phyloP scores from a whole-genome alignment of 352 stramenopile species.

The Elongisporangium senticosum region DNA sequence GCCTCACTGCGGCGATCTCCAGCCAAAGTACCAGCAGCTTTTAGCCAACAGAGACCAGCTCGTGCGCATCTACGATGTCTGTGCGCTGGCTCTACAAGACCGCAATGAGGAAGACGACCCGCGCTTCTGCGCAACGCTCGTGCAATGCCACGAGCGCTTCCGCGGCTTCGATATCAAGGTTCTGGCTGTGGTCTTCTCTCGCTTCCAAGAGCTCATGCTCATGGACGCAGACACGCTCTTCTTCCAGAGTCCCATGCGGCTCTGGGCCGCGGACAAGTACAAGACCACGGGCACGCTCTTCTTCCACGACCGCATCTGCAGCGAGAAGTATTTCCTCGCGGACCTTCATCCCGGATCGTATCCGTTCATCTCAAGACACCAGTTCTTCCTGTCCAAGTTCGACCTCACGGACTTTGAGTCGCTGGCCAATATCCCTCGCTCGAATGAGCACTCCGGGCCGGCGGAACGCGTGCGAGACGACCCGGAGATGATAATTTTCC shows the following conservation, averaged over 20 bases:
- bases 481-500: neutral
- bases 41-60: slow-evolving; percentile 28
- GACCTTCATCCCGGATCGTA: slow-evolving; percentile 16
- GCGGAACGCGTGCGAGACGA: neutral
- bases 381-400: slow-evolving; percentile 4
- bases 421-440: slow-evolving; percentile 1
- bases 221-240: slow-evolving; percentile 69
- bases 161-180: slow-evolving; percentile 65
- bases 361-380: slow-evolving; percentile 21
- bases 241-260: slow-evolving; percentile 44
- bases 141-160: slow-evolving; percentile 39
- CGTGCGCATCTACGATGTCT: slow-evolving; percentile 65
- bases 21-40: slow-evolving; percentile 21
- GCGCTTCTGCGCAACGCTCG: slow-evolving; percentile 40
- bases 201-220: slow-evolving; percentile 68
- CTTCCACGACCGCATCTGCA: slow-evolving; percentile 54
- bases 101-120: slow-evolving; percentile 6
- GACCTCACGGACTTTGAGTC: slow-evolving; percentile 1
- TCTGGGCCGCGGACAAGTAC: slow-evolving; percentile 55
- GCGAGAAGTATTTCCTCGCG: slow-evolving; percentile 22
- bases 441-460: slow-evolving; percentile 1
- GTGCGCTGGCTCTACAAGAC: slow-evolving; percentile 22
- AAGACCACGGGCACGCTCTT: slow-evolving; percentile 52
- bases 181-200: slow-evolving; percentile 51
- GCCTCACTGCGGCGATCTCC: slow-evolving; percentile 63